phyloP scores from a whole-genome alignment of 257 asterid species.

The Buddleja alternifolia region DNA sequence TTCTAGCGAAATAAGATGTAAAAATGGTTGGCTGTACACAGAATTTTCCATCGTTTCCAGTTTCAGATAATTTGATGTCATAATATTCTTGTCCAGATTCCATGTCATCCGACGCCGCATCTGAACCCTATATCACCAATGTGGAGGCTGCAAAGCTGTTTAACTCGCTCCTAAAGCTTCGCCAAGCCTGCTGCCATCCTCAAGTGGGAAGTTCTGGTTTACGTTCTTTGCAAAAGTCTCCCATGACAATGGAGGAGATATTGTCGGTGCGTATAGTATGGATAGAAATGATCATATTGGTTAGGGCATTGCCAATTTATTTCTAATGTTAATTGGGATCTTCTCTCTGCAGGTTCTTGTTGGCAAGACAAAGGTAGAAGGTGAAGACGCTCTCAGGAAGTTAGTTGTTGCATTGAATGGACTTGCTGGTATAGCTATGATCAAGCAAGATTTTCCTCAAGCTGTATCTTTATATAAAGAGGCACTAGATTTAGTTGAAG shows the following conservation, averaged over 20 bases:
- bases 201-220: conserved; percentile 99
- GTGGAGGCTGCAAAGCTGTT: conserved; percentile 91
- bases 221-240: conserved; percentile 89
- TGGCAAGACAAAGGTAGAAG: conserved; percentile 92
- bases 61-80: conserved; percentile 25
- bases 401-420: conserved; percentile 89
- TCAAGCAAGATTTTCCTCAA: conserved; percentile 66
- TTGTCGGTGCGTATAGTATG: conserved; percentile 63
- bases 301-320: conserved; percentile 17
- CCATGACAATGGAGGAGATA: conserved; percentile 98
- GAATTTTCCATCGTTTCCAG: neutral
- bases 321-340: conserved; percentile 26
- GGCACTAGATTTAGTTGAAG: conserved; percentile 75
- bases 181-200: conserved; percentile 99
- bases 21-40: neutral
- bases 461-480: conserved; percentile 82
- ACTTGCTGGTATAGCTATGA: conserved; percentile 93
- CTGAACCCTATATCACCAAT: conserved; percentile 65
- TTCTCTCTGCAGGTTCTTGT: conserved; percentile 73
- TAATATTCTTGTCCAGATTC: conserved; percentile 48
- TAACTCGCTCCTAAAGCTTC: conserved; percentile 94
- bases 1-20: conserved; percentile 21
- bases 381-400: conserved; percentile 93
- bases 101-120: conserved; percentile 40
- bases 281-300: conserved; percentile 24